A percentile compares a stretch with the other conserved stretches of the same genome.
These are phyloP conservation scores for Rheum nobile DNA, from an alignment of 148 eudicot genomes.

Conservation along the genomic window DNA sequence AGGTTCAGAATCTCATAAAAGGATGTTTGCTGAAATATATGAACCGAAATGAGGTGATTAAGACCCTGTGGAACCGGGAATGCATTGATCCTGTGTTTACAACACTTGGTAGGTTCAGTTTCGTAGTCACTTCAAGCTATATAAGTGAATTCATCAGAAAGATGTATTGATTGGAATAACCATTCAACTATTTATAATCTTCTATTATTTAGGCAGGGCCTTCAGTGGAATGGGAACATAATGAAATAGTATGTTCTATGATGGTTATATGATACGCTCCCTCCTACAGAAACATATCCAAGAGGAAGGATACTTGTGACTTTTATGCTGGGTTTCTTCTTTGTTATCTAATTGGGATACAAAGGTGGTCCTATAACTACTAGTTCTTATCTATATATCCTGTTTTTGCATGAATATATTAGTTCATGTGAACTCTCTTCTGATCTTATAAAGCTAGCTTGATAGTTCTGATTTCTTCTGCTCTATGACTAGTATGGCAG, in stretches of 20 bases:
- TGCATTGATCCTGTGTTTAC: constrained; percentile 96
- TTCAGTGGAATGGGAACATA: neutral
- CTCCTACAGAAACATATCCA: neutral
- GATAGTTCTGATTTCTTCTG: neutral
- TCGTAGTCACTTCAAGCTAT: neutral
- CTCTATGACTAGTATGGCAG: constrained; percentile 2
- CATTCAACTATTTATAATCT: neutral
- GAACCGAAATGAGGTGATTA: constrained; percentile 93
- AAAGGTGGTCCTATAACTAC: neutral
- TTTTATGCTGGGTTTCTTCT: neutral
- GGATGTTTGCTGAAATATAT: constrained; percentile 85
- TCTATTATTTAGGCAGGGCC: neutral
- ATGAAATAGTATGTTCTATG: neutral
- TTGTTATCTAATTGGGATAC: too few species aligned
- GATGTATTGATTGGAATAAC: too few species aligned
- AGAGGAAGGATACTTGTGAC: neutral
- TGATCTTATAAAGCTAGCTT: neutral
- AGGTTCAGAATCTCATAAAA: constrained; percentile 94
- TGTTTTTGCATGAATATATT: neutral
- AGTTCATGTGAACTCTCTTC: neutral
- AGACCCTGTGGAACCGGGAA: constrained; percentile 80
- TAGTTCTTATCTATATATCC: neutral
- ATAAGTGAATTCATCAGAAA: neutral
- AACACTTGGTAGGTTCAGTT: constrained; percentile 47
- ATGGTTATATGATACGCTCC: neutral